Evolutionary conservation across 163 green algal genomes (phyloP).

Genomic region (Scenedesmus sp.): DNA sequence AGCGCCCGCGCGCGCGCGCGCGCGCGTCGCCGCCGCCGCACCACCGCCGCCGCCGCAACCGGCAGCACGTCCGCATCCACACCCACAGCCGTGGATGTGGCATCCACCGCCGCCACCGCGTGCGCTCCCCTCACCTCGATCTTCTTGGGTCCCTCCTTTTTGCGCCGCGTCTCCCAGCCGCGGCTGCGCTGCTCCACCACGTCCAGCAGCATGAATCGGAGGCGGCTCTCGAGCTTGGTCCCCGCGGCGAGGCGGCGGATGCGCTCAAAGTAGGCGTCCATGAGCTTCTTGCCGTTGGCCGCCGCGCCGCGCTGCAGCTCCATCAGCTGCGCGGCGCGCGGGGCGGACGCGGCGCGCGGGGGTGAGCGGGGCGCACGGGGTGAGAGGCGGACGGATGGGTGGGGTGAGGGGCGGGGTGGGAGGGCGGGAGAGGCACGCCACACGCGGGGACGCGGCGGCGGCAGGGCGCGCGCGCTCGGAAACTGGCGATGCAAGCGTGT

Average conservation of each 20-base stretch:
- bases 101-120: no score
- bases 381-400: no score
- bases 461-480: background rate
- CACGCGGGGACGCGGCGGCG: slow-evolving; percentile 17
- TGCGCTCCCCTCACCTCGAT: slow-evolving; percentile 71
- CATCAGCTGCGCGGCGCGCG: background rate
- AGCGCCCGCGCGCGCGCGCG: no score
- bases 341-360: no score
- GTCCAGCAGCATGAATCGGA: slow-evolving; percentile 90
- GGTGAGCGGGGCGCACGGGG: no score
- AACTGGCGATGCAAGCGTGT: no score
- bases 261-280: slow-evolving; percentile 94
- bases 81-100: background rate
- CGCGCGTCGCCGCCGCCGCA: no score
- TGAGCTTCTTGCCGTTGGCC: slow-evolving; percentile 46
- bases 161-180: slow-evolving; percentile 85
- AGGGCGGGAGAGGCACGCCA: no score
- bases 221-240: slow-evolving; percentile 78
- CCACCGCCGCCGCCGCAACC: background rate
- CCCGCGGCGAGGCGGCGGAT: slow-evolving; percentile 75
- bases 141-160: slow-evolving; percentile 97
- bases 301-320: background rate
- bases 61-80: background rate
- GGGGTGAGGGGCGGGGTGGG: no score
- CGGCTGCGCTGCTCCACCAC: slow-evolving; percentile 83